Conservation (phyloP, 169 alveolate species). For the Ichthyophthirius multifiliis region DNA sequence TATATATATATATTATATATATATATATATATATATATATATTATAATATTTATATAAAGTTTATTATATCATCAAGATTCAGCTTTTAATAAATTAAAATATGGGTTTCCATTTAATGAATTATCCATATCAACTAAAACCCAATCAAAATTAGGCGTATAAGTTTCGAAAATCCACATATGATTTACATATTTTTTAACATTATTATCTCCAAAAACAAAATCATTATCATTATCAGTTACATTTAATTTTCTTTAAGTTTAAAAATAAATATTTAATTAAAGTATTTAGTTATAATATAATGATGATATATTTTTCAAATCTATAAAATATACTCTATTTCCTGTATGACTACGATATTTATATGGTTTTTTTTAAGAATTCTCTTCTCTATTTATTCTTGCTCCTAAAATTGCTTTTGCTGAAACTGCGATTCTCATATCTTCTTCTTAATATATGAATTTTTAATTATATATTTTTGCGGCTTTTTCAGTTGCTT, state of each 20-base stretch:
- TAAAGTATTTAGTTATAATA: not conserved
- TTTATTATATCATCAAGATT: not conserved
- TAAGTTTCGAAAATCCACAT: slow-evolving; percentile 11
- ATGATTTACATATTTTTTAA: not conserved
- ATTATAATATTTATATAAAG: too few relatives aligned
- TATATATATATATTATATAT: too few relatives aligned
- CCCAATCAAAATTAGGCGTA: slow-evolving; percentile 23
- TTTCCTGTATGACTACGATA: not conserved
- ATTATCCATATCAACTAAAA: slow-evolving; percentile 8
- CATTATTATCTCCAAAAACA: not conserved
- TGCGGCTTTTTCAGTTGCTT: not conserved
- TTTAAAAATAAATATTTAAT: slow-evolving; percentile 9
- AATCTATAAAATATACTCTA: not conserved
- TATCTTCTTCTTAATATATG: slow-evolving; percentile 10
- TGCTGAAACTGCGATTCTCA: slow-evolving; percentile 6
- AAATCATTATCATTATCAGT: slow-evolving; percentile 11
- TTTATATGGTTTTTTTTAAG: not conserved
- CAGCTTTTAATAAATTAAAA: not conserved
- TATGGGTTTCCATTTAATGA: slow-evolving; percentile 13
- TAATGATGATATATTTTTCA: not conserved
- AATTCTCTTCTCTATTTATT: slow-evolving; percentile 4
- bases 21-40: too few relatives aligned
- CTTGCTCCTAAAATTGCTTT: not conserved
- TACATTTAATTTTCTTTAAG: not conserved
- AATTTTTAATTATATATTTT: not conserved